phyloP scores from a whole-genome alignment of 768 basidiomycete species.

The Auricularia cornea region DNA sequence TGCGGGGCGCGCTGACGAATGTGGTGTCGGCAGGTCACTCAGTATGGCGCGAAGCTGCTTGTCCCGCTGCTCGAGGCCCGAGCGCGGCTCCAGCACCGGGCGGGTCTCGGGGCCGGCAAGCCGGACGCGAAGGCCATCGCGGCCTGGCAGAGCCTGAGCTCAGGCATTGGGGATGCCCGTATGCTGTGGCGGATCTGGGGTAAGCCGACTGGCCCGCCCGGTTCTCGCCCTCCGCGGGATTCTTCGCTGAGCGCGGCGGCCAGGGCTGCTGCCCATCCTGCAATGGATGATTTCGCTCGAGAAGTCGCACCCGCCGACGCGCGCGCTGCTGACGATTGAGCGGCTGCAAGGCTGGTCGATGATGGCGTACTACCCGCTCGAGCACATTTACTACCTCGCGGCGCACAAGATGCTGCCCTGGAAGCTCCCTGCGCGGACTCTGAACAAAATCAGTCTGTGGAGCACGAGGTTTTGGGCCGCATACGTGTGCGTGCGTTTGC shows the following conservation, averaged over 20 bases:
- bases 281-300: constrained; percentile 76
- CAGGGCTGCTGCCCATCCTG: constrained; percentile 45
- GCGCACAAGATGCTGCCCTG: constrained; percentile 54
- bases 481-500: constrained; percentile 39
- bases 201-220: constrained; percentile 27
- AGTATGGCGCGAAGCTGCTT: constrained; percentile 65
- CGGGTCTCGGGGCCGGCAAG: constrained; percentile 40
- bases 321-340: constrained; percentile 64
- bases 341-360: constrained; percentile 69
- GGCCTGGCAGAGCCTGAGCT: constrained; percentile 15
- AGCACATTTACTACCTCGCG: constrained; percentile 65
- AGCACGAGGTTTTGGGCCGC: constrained; percentile 76
- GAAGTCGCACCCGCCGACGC: constrained; percentile 61
- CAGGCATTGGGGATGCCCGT: constrained; percentile 49
- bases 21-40: constrained; percentile 46
- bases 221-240: neutral
- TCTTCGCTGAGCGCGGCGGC: neutral
- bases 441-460: constrained; percentile 54
- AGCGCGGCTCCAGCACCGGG: constrained; percentile 58
- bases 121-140: constrained; percentile 4
- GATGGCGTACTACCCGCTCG: constrained; percentile 72
- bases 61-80: constrained; percentile 58
- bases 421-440: constrained; percentile 33
- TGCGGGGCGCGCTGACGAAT: neutral
- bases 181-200: constrained; percentile 77